Conservation (phyloP, 768 basidiomycete species). For the Lepiota brunneoincarnata region DNA sequence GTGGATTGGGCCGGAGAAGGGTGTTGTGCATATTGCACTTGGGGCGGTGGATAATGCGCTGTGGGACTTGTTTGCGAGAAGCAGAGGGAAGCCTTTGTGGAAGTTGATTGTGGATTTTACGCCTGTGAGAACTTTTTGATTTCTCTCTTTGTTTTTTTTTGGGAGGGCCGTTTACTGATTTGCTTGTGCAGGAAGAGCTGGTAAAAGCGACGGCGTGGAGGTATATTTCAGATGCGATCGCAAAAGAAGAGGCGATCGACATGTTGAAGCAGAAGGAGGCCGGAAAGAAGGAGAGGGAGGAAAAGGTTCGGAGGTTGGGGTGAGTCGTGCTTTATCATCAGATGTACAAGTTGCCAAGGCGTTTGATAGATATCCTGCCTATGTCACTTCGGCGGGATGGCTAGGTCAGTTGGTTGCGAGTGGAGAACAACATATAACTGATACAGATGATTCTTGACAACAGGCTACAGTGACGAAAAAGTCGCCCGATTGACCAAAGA, state of each 20-base stretch:
- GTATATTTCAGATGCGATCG: slow-evolving; percentile 93
- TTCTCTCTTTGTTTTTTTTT: background rate
- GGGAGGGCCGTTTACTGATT: background rate
- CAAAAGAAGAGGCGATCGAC: slow-evolving; percentile 82
- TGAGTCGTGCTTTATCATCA: slow-evolving; percentile 22
- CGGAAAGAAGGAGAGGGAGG: slow-evolving; percentile 77
- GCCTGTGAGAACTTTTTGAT: slow-evolving; percentile 42
- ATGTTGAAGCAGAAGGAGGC: slow-evolving; percentile 78
- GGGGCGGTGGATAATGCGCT: slow-evolving; percentile 89
- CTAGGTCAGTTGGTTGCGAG: slow-evolving; percentile 45
- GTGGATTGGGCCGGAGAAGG: slow-evolving; percentile 97
- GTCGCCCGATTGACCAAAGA: slow-evolving; percentile 83
- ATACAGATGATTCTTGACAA: background rate
- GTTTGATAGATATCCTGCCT: slow-evolving; percentile 76
- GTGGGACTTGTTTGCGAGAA: slow-evolving; percentile 90
- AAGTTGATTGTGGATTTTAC: slow-evolving; percentile 92
- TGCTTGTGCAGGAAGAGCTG: slow-evolving; percentile 61
- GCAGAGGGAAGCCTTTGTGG: slow-evolving; percentile 86
- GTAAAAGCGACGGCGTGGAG: slow-evolving; percentile 77
- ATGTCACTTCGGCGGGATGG: slow-evolving; percentile 93
- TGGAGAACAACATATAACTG: background rate
- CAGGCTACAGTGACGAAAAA: slow-evolving; percentile 91
- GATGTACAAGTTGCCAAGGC: background rate
- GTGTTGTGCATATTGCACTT: slow-evolving; percentile 88
- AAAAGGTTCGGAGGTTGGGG: slow-evolving; percentile 68